Conservation (phyloP, 345 rosid species). For the Eucalyptus shirleyi region DNA sequence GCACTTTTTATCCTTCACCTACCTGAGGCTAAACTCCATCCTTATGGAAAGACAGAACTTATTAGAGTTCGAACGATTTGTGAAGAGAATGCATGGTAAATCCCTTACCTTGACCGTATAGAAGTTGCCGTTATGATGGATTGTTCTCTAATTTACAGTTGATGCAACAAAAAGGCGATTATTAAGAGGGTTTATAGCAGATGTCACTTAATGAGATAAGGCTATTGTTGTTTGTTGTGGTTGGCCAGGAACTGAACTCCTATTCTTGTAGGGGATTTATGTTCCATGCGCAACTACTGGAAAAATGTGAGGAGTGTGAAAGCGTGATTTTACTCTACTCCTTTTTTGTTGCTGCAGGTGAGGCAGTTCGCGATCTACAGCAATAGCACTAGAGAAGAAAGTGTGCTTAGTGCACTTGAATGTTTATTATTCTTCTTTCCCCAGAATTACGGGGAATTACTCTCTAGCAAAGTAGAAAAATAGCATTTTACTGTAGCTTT, state of each 20-base stretch:
- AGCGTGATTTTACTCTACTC: neutral
- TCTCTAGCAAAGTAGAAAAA: neutral
- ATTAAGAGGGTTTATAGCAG: neutral
- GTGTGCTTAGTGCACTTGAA: neutral
- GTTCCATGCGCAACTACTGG: neutral
- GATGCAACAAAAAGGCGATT: neutral
- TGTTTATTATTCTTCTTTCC: constrained; percentile 3
- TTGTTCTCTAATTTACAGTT: neutral
- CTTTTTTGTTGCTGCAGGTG: constrained; percentile 20
- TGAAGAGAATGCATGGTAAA: constrained; percentile 91
- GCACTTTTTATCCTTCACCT: constrained; percentile 63
- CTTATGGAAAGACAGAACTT: constrained; percentile 79
- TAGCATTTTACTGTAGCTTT: neutral
- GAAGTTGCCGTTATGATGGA: neutral
- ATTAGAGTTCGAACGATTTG: constrained; percentile 64
- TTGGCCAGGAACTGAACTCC: neutral
- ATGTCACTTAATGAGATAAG: neutral
- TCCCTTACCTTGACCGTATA: neutral
- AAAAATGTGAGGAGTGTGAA: neutral
- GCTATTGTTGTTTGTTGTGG: neutral
- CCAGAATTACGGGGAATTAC: neutral
- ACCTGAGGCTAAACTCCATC: constrained; percentile 58
- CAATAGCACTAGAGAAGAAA: constrained; percentile 5
- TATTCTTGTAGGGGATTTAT: neutral
- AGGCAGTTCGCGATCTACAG: constrained; percentile 24